Evolutionary conservation across 2,329 filamentous ascomycete species (phyloP), one percentile per base, ranked within the genome.

Genomic region (Epicoccum sorghinum): DNA sequence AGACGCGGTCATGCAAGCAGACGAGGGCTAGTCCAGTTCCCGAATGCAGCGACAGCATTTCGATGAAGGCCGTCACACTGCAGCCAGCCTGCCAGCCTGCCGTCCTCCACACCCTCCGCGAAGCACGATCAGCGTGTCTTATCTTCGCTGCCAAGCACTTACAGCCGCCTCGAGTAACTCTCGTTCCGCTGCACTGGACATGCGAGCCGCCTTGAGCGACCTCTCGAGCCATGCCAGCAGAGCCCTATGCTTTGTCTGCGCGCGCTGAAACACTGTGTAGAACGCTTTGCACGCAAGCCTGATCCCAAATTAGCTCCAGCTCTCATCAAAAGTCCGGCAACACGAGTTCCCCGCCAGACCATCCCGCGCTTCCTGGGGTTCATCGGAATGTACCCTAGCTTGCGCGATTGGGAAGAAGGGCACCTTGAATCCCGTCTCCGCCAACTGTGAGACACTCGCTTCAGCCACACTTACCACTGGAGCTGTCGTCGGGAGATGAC

Each of bases 251-350:
- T 80, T 83, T 30, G 88, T 87, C 79, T 96, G 92, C 71, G 89
- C 91, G 62, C 80, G 82, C 42, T 74, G 71, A 64, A 97, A 79
- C 25, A 95, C 86, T 46, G 80, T 77, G 40, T 79, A 72, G 66
- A 96, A 96, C 4, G 91, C 91, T 25, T 80, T 79, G 46, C 86
- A 85, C 0, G 86, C 88, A 55, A 93, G 78, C 79, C 87, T 89
- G 58, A 62, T 58, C 55, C 57, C 47, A 56, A 55, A 59, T 63
- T 57, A 67, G 64, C 61, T 46, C 36, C 33, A 52, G 41, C 49
- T 9, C 24, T 45, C 45, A 49, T 58, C 49, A 60, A 13, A 50
- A 42, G 41, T 49, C 29, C 52, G 45, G 41, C 40, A 27, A 41
- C 36, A 55, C 46, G 36, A 49, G 12, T 50, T 55, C 57, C 51